Conservation (phyloP, 164 flowering plant species). For the Nymphaea colorata region DNA sequence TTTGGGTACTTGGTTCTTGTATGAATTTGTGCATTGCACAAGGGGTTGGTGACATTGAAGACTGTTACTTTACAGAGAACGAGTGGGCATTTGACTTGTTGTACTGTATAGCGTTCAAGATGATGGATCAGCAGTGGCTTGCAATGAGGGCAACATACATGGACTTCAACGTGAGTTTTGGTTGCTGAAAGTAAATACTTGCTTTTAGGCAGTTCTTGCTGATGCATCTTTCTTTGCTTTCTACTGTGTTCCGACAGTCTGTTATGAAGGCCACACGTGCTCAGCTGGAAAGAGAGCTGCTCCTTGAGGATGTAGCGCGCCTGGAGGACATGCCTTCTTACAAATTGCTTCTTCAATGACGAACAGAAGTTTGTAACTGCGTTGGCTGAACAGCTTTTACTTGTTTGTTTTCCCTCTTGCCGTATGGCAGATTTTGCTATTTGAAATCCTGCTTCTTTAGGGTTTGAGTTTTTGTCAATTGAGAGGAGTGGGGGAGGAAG, state of each 20-base stretch:
- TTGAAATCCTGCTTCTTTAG: not conserved
- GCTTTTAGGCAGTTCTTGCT: not conserved
- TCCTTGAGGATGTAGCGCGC: slow-evolving; percentile 46
- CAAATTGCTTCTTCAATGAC: slow-evolving; percentile 27
- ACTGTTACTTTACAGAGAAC: slow-evolving; percentile 13
- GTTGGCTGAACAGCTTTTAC: not conserved
- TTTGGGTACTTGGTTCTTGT: not conserved
- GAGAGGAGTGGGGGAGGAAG: not conserved
- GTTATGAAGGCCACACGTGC: slow-evolving; percentile 76
- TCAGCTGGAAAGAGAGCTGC: slow-evolving; percentile 58
- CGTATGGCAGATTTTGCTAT: not conserved
- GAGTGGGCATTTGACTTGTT: slow-evolving; percentile 22
- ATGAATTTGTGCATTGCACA: not conserved
- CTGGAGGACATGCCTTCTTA: slow-evolving; percentile 69
- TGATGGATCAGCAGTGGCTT: slow-evolving; percentile 31
- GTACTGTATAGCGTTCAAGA: slow-evolving; percentile 24
- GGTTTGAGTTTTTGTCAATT: not conserved
- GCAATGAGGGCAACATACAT: slow-evolving; percentile 27
- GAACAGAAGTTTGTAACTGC: not conserved
- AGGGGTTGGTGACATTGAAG: not conserved
- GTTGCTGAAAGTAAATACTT: too few species aligned
- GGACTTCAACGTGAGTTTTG: slow-evolving; percentile 24
- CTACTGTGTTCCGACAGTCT: slow-evolving; percentile 17
- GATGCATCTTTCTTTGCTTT: not conserved
- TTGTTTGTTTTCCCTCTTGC: not conserved